Evolutionary conservation across 352 stramenopile species (phyloP).

Genomic region (Thalassiosira mediterranea): DNA sequence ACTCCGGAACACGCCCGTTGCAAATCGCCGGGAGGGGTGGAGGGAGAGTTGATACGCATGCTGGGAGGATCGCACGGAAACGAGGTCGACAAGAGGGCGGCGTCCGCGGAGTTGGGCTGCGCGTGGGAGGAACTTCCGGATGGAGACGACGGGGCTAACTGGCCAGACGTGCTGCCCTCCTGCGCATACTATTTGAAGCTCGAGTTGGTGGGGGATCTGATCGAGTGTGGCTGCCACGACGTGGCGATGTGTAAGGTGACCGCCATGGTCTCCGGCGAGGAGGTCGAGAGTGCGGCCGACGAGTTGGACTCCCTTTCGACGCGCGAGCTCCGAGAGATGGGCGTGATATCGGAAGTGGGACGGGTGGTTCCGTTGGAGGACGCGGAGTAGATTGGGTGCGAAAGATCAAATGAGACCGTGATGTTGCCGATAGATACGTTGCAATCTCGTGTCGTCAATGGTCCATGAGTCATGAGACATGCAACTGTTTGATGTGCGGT

Average conservation of each 20-base stretch:
- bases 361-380: too few relatives aligned
- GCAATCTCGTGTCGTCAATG: too few relatives aligned
- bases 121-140: conserved; percentile 35
- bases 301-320: conserved; percentile 54
- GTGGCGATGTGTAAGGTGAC: conserved; percentile 61
- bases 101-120: conserved; percentile 57
- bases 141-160: conserved; percentile 12
- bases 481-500: too few relatives aligned
- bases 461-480: too few relatives aligned
- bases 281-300: conserved; percentile 4
- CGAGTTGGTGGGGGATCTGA: conserved; percentile 42
- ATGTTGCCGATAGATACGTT: too few relatives aligned
- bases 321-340: conserved; percentile 50
- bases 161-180: conserved; percentile 59
- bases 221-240: conserved; percentile 66
- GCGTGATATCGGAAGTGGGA: conserved; percentile 69
- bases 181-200: conserved; percentile 75
- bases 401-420: too few relatives aligned
- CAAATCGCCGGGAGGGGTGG: not conserved
- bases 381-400: not conserved
- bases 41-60: conserved; percentile 48
- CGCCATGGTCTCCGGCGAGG: conserved; percentile 29
- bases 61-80: conserved; percentile 66
- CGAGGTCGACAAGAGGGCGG: conserved; percentile 64
- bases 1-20: conserved; percentile 36